These are phyloP conservation scores for Salix koriyanagi DNA, from an alignment of 345 rosid species.

Conservation along the genomic window DNA sequence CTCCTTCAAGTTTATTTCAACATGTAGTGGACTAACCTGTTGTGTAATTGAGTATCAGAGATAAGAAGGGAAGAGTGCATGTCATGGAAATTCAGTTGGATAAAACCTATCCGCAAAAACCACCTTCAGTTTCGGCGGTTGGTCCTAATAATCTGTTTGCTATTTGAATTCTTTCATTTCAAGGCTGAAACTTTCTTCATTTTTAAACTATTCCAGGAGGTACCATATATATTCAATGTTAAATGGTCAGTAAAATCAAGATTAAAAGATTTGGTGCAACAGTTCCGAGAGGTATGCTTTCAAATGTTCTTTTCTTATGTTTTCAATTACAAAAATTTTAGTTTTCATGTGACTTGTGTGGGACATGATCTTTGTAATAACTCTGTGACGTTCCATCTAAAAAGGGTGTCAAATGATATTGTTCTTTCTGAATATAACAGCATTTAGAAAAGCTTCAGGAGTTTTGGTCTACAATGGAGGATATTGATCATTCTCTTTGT, in stretches of 20 bases:
- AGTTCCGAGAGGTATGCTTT: slow-evolving; percentile 49
- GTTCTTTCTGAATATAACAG: slow-evolving; percentile 22
- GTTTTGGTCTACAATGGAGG: slow-evolving; percentile 74
- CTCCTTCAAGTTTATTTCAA: slow-evolving; percentile 5
- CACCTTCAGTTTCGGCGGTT: slow-evolving; percentile 72
- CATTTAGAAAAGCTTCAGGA: slow-evolving; percentile 67
- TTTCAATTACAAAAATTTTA: not conserved
- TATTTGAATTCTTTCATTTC: not conserved
- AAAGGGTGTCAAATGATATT: not conserved
- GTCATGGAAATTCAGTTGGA: slow-evolving; percentile 53
- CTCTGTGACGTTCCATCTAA: not conserved
- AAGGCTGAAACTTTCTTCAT: not conserved
- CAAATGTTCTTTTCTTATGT: not conserved
- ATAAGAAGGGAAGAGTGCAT: slow-evolving; percentile 53
- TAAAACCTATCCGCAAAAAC: slow-evolving; percentile 48
- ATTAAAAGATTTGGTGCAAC: slow-evolving; percentile 56
- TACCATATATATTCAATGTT: slow-evolving; percentile 53
- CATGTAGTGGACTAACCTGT: not conserved
- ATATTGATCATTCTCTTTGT: slow-evolving; percentile 61
- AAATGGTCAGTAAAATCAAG: slow-evolving; percentile 57
- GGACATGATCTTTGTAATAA: slow-evolving; percentile 1
- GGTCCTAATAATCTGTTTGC: slow-evolving; percentile 24
- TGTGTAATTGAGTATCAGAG: slow-evolving; percentile 38
- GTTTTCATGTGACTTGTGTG: not conserved
- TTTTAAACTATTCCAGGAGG: slow-evolving; percentile 43